Evolutionary conservation across 2,329 filamentous ascomycete genomes (phyloP), one percentile per base, ranked within the genome.

Genomic region (Chaetomium sp.): DNA sequence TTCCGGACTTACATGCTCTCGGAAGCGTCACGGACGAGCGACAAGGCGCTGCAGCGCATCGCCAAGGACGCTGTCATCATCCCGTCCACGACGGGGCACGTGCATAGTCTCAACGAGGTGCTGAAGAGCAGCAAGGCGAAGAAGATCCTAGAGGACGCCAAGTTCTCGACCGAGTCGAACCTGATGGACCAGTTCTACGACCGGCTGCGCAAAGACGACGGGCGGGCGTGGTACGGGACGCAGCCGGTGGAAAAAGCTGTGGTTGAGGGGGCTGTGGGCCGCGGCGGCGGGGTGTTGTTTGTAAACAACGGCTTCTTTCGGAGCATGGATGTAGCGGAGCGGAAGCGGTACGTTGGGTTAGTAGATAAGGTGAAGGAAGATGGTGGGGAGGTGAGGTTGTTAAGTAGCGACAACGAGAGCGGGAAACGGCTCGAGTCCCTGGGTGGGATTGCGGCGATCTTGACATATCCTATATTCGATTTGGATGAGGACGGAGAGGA

Each of bases 401-500:
- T 97, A 34, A 97, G 92, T 70, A 91, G 88, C 65, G 87, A 95
- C 66, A 92, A 97, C 70, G 92, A 96, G 74, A 96, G 91, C 69
- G 94, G 94, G 0, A 87, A 87, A 73, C 78, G 91, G 57, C 72
- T 99, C 11, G 89, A 91, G 62, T 87, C 85, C 10, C 70, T 97
- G 58, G 91, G 94, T 1, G 88, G 91, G 14, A 87, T 99, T 59
- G 94, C 92, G 12, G 91, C 91, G 1, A 87, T 96, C 34, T 74
- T 96, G 60, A 96, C 92, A 10, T 99, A 91, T 69, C 91, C 94
- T 0, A 79, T 97, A 40, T 74, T 82, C 14, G 91, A 95, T 62
- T 75, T 95, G 45, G 89, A 95, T 60, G 86, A 91, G 37, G 84
- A 87, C 2, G 84, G 75, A 2, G 75, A 74, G 6, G 75, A 76